A percentile compares a stretch with the other conserved stretches of the same genome.
Conservation (phyloP, 164 flowering plant species). For the Protea cynaroides region DNA sequence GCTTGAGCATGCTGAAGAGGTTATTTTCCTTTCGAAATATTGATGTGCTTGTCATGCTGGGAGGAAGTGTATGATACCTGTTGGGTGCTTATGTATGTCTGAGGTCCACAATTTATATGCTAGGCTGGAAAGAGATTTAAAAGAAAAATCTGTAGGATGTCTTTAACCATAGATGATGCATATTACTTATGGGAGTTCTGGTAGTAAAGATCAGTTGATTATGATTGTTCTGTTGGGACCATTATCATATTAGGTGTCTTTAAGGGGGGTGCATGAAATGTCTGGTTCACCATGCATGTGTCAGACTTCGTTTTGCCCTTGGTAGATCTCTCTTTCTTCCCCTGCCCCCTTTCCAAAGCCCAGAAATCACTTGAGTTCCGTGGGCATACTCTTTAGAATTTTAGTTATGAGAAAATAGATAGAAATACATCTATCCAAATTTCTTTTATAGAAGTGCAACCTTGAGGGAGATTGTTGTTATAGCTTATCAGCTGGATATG, state of each 20-base stretch:
- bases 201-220: neutral
- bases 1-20: constrained; percentile 56
- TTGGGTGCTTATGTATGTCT: neutral
- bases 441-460: too few species aligned
- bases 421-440: too few species aligned
- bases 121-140: neutral
- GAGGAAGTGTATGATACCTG: neutral
- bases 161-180: neutral
- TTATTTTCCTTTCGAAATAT: constrained; percentile 26
- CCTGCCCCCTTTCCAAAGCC: too few species aligned
- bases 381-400: too few species aligned
- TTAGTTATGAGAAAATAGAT: too few species aligned
- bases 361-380: too few species aligned
- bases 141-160: neutral
- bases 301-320: neutral
- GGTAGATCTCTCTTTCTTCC: too few species aligned
- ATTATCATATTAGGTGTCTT: too few species aligned
- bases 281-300: neutral
- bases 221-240: too few species aligned
- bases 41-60: neutral
- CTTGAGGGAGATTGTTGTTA: too few species aligned
- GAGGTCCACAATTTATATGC: neutral
- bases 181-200: neutral
- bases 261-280: neutral
- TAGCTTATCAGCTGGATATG: too few species aligned